Percentiles rank a stretch among this genome's conserved stretches.
phyloP scores from a whole-genome alignment of 176 grass and related monocot genomes.

The Carex cristatella region DNA sequence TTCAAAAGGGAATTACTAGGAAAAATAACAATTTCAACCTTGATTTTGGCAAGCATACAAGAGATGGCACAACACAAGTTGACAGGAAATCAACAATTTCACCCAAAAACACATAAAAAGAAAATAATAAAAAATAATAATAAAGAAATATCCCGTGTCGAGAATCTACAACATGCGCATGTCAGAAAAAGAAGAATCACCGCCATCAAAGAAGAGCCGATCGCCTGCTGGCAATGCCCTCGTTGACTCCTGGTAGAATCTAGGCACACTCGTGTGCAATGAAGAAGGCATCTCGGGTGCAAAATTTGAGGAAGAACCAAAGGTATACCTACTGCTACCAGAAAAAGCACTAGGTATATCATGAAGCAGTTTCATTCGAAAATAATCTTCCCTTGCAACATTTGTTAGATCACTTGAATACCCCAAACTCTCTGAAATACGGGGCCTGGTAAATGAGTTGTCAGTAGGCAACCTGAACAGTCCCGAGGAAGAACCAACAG shows the following conservation, averaged over 20 bases:
- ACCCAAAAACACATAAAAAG: conserved; percentile 16
- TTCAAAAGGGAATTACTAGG: neutral
- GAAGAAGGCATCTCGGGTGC: neutral
- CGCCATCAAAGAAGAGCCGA: conserved; percentile 39
- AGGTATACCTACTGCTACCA: conserved; percentile 25
- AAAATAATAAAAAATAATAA: neutral
- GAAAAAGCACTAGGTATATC: conserved; percentile 32
- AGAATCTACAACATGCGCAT: conserved; percentile 36
- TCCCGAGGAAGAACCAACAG: conserved; percentile 30
- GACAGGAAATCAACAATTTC: conserved; percentile 8
- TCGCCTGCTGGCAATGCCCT: conserved; percentile 18
- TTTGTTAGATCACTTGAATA: conserved; percentile 30
- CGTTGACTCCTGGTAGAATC: conserved; percentile 15
- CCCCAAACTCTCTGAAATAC: conserved; percentile 2
- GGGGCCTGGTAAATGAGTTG: conserved; percentile 38
- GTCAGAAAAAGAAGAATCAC: conserved; percentile 33
- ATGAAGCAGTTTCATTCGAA: conserved; percentile 6
- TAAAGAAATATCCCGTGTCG: neutral
- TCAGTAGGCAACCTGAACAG: conserved; percentile 75
- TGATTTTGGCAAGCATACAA: conserved; percentile 9
- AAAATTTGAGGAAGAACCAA: conserved; percentile 19
- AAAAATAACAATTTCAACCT: too few relatives aligned
- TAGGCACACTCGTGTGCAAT: conserved; percentile 11
- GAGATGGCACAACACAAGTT: neutral
- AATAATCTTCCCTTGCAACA: conserved; percentile 16